A percentile compares a stretch with the other conserved stretches of the same genome.
phyloP scores from a whole-genome alignment of 139 green algal genomes.

The Eudorina sp. region DNA sequence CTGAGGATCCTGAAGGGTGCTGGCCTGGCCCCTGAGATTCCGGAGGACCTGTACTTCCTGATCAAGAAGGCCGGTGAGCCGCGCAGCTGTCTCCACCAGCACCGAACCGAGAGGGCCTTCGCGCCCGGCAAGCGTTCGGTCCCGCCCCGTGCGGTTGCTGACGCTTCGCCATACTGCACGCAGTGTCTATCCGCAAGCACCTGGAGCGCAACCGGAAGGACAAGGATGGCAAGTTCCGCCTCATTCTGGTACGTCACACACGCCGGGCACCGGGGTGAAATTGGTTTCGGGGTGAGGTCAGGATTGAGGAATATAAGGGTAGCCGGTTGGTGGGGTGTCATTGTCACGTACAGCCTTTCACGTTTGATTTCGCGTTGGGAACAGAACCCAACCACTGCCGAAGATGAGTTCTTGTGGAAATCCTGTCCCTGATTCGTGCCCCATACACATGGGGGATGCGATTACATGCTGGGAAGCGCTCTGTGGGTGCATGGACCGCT shows the following conservation, averaged over 20 bases:
- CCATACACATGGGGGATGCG: no score
- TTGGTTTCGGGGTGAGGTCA: no score
- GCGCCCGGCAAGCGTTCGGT: constrained; percentile 44
- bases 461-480: no score
- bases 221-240: constrained; percentile 89
- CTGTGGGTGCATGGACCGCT: no score
- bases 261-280: no score
- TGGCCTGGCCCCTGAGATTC: constrained; percentile 95
- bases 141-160: constrained; percentile 37
- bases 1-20: constrained; percentile 97
- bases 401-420: no score
- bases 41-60: constrained; percentile 98
- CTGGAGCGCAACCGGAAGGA: constrained; percentile 98
- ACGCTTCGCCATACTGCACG: constrained; percentile 46
- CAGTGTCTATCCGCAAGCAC: constrained; percentile 97
- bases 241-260: constrained; percentile 82
- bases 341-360: no score
- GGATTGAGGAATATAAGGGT: no score
- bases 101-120: constrained; percentile 28
- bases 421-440: no score
- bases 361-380: no score
- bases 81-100: not conserved
- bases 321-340: no score
- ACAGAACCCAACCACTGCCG: no score
- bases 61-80: constrained; percentile 96